Conservation (phyloP, 1,139 yeast species). For the Taphrina sp. region DNA sequence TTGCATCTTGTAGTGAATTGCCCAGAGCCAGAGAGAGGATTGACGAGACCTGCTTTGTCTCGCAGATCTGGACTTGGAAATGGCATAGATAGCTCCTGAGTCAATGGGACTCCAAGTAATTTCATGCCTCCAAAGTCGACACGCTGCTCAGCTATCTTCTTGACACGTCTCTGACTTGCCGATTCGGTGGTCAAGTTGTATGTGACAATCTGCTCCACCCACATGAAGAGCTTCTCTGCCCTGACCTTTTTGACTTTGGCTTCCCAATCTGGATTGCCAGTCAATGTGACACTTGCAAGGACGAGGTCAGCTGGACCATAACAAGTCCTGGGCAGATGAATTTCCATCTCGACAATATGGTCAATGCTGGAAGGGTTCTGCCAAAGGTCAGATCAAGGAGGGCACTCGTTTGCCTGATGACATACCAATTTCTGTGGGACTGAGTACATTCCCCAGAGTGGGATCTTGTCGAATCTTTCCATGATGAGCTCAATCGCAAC, state of each 20-base stretch:
- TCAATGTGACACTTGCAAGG: slow-evolving; percentile 25
- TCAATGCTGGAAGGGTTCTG: slow-evolving; percentile 19
- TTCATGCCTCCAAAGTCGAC: slow-evolving; percentile 20
- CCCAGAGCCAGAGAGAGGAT: slow-evolving; percentile 2
- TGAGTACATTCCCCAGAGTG: slow-evolving; percentile 30
- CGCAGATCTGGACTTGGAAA: slow-evolving; percentile 7
- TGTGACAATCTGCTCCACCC: slow-evolving; percentile 23
- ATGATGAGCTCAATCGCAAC: slow-evolving; percentile 26
- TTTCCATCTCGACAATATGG: slow-evolving; percentile 32
- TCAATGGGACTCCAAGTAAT: slow-evolving; percentile 13
- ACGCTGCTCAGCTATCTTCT: slow-evolving; percentile 16
- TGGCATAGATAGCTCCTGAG: slow-evolving; percentile 10
- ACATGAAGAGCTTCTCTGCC: slow-evolving; percentile 10
- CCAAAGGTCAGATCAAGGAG: background rate
- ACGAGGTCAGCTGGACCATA: slow-evolving; percentile 33
- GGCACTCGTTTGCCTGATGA: background rate
- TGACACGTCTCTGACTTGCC: slow-evolving; percentile 2
- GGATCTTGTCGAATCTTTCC: slow-evolving; percentile 28
- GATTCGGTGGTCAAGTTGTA: slow-evolving; percentile 1
- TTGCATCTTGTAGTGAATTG: slow-evolving; percentile 13
- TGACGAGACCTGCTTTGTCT: slow-evolving; percentile 21
- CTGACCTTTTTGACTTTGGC: slow-evolving; percentile 29
- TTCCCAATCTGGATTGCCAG: slow-evolving; percentile 31
- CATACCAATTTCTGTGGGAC: slow-evolving; percentile 12
- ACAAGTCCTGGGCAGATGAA: slow-evolving; percentile 28